Conservation (phyloP, 2,329 filamentous ascomycete genomes). For the Aspergillus glaucus region DNA sequence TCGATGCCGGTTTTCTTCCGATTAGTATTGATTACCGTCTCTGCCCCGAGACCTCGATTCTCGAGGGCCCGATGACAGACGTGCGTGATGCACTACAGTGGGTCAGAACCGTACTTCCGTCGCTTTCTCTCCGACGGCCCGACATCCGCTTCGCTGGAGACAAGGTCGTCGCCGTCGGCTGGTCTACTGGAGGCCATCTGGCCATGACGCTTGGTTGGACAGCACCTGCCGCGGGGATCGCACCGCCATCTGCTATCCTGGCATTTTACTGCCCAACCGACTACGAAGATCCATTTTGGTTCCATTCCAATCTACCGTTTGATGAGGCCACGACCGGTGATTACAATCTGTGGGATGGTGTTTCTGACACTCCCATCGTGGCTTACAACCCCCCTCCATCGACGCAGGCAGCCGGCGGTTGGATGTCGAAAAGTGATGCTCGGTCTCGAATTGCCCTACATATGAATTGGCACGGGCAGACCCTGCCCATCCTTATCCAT, state of each 20-base stretch:
- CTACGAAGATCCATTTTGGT: conserved; percentile 26
- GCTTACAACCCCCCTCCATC: too few relatives aligned
- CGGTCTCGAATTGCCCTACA: too few relatives aligned
- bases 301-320: too few relatives aligned
- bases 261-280: conserved; percentile 43
- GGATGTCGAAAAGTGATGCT: too few relatives aligned
- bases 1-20: conserved; percentile 38
- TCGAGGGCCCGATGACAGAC: conserved; percentile 35
- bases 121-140: background rate
- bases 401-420: too few relatives aligned
- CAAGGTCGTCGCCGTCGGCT: conserved; percentile 39
- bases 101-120: too few relatives aligned
- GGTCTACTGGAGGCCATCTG: conserved; percentile 45
- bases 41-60: conserved; percentile 40
- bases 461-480: too few relatives aligned
- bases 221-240: conserved; percentile 9
- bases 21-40: conserved; percentile 48
- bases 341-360: too few relatives aligned
- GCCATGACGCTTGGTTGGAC: conserved; percentile 43
- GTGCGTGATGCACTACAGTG: conserved; percentile 1
- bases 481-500: too few relatives aligned
- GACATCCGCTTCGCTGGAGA: too few relatives aligned
- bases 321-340: too few relatives aligned
- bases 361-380: too few relatives aligned
- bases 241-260: conserved; percentile 21